phyloP scores from a whole-genome alignment of 2,329 filamentous ascomycete species.

The Aulographum hederae region DNA sequence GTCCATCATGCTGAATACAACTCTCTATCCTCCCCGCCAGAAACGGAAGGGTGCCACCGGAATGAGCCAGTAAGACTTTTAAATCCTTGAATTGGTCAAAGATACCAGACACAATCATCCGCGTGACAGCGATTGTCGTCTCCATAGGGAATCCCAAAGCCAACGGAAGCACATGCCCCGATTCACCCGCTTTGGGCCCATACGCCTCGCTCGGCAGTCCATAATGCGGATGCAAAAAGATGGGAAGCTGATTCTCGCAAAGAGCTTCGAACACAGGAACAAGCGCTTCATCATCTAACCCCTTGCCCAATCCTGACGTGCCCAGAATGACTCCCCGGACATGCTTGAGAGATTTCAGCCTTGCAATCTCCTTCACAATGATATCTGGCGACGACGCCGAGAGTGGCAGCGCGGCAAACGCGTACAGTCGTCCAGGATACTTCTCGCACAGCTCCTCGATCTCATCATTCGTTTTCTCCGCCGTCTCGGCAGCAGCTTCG shows the following conservation, averaged over 20 bases:
- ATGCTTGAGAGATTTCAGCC: slow-evolving; percentile 42
- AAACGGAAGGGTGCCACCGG: slow-evolving; percentile 76
- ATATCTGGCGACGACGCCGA: slow-evolving; percentile 39
- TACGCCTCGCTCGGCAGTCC: slow-evolving; percentile 67
- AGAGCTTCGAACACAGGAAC: slow-evolving; percentile 56
- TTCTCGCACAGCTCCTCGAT: slow-evolving; percentile 52
- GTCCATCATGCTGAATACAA: slow-evolving; percentile 67
- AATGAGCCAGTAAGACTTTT: slow-evolving; percentile 67
- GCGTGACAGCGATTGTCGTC: slow-evolving; percentile 73
- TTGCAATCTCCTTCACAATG: slow-evolving; percentile 45
- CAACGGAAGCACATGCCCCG: slow-evolving; percentile 74
- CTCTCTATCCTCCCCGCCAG: slow-evolving; percentile 76
- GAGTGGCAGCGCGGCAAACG: slow-evolving; percentile 67
- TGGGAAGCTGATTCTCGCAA: slow-evolving; percentile 41
- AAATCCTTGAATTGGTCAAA: slow-evolving; percentile 59
- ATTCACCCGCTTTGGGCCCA: slow-evolving; percentile 53
- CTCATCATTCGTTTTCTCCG: slow-evolving; percentile 56
- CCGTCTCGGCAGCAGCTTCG: slow-evolving; percentile 42
- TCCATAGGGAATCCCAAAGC: slow-evolving; percentile 81
- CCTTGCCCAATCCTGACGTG: slow-evolving; percentile 61
- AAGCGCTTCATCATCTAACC: slow-evolving; percentile 60
- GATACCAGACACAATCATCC: slow-evolving; percentile 75
- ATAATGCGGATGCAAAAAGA: slow-evolving; percentile 88
- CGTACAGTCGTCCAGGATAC: slow-evolving; percentile 53
- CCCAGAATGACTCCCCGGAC: slow-evolving; percentile 80